phyloP scores from a whole-genome alignment of 2,329 filamentous ascomycete species.

The Xylaria sp. region DNA sequence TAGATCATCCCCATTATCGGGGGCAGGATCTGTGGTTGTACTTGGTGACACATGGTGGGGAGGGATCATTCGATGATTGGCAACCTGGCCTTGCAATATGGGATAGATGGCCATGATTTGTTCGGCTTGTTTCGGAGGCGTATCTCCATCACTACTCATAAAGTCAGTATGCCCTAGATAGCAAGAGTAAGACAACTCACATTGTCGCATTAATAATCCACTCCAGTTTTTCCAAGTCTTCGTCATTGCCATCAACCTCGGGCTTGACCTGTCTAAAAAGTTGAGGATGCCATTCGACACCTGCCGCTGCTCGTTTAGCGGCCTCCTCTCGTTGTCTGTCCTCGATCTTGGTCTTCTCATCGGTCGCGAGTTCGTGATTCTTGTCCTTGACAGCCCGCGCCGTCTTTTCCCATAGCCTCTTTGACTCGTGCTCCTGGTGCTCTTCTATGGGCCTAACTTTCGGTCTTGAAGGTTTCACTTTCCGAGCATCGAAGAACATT shows the following conservation, averaged over 20 bases:
- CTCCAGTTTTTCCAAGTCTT: conserved; percentile 89
- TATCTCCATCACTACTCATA: conserved; percentile 62
- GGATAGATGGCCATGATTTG: conserved; percentile 90
- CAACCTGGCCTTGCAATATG: conserved; percentile 80
- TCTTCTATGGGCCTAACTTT: conserved; percentile 81
- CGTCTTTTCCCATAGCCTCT: conserved; percentile 85
- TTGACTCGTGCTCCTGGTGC: conserved; percentile 90
- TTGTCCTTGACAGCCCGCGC: conserved; percentile 82
- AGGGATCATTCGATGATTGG: conserved; percentile 65
- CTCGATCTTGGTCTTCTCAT: conserved; percentile 96
- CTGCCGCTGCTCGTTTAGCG: conserved; percentile 78
- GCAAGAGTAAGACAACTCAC: conserved; percentile 60
- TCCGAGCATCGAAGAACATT: conserved; percentile 86
- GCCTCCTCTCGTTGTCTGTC: conserved; percentile 92
- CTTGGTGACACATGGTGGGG: conserved; percentile 56
- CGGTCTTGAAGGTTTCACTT: conserved; percentile 80
- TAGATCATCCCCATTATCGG: conserved; percentile 55
- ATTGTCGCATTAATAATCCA: conserved; percentile 93
- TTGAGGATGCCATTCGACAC: conserved; percentile 86
- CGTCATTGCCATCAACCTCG: conserved; percentile 75
- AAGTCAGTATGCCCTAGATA: conserved; percentile 32
- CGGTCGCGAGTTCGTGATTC: conserved; percentile 89
- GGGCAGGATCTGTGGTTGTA: conserved; percentile 32
- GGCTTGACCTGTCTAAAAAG: conserved; percentile 82
- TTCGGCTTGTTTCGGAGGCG: conserved; percentile 76